phyloP scores from a whole-genome alignment of 139 green algal genomes.

The Chlorella ohadii region DNA sequence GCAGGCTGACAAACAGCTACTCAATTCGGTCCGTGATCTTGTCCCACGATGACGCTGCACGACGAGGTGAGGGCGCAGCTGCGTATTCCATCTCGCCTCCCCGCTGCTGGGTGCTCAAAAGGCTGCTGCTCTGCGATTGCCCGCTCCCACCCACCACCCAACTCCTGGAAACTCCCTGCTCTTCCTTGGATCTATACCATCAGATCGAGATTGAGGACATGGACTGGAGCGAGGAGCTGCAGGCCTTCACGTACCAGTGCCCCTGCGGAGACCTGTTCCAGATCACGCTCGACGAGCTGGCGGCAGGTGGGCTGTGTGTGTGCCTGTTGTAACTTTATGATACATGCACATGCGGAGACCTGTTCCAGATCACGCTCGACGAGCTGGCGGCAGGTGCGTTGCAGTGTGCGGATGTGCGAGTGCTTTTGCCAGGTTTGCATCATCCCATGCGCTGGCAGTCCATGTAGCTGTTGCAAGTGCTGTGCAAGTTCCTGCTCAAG shows the following conservation, averaged over 20 bases:
- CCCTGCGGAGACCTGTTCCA: conserved; percentile 98
- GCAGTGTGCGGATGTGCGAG: neutral
- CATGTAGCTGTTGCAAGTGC: too few species aligned
- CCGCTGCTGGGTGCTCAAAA: too few species aligned
- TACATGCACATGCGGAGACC: conserved; percentile 93
- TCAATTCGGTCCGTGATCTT: too few species aligned
- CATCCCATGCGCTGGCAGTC: too few species aligned
- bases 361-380: conserved; percentile 95
- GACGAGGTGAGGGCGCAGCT: conserved; percentile 35
- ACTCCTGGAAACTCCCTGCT: neutral
- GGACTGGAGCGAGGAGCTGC: conserved; percentile 89
- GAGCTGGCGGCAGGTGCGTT: conserved; percentile 36
- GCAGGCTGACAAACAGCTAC: too few species aligned
- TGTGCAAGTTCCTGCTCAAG: too few species aligned
- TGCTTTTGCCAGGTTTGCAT: too few species aligned
- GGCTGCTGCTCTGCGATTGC: too few species aligned
- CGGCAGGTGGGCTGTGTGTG: conserved; percentile 20
- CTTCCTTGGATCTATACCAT: conserved; percentile 38
- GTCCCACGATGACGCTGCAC: conserved; percentile 41
- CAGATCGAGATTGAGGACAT: conserved; percentile 99
- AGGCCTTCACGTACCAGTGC: conserved; percentile 92
- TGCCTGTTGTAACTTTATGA: too few species aligned
- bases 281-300: conserved; percentile 82
- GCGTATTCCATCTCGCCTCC: too few species aligned
- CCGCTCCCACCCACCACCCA: too few species aligned